These are phyloP conservation scores for Halophytophthora batemanensis DNA, from an alignment of 352 stramenopile genomes.

Conservation along the genomic window DNA sequence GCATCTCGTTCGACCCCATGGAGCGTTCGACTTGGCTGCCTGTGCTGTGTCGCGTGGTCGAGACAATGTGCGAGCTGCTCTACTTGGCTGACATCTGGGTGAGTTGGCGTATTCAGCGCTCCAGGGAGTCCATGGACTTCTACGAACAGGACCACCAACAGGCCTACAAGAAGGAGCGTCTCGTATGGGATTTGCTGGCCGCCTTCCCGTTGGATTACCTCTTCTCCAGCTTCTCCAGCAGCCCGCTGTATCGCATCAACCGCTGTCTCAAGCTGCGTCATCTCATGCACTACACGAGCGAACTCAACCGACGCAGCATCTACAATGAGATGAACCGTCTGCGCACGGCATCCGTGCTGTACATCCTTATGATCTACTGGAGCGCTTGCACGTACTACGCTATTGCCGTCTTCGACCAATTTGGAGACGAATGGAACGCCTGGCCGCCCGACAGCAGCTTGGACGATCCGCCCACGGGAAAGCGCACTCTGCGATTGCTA, in stretches of 20 bases:
- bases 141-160: constrained; percentile 48
- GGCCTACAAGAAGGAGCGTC: constrained; percentile 41
- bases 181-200: constrained; percentile 39
- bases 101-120: constrained; percentile 39
- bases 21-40: constrained; percentile 23
- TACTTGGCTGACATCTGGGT: constrained; percentile 63
- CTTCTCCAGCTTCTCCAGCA: constrained; percentile 24
- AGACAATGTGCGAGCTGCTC: constrained; percentile 43
- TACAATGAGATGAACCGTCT: constrained; percentile 63
- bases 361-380: constrained; percentile 66
- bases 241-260: constrained; percentile 40
- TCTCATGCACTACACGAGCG: constrained; percentile 52
- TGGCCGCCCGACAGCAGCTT: constrained; percentile 41
- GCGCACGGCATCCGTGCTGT: constrained; percentile 36
- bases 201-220: constrained; percentile 48
- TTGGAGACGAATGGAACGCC: constrained; percentile 41
- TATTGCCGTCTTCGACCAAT: constrained; percentile 45
- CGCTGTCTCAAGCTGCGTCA: constrained; percentile 48
- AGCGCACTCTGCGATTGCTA: constrained; percentile 36
- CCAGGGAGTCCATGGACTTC: constrained; percentile 44
- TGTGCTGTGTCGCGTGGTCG: constrained; percentile 24
- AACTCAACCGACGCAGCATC: constrained; percentile 60
- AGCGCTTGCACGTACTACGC: constrained; percentile 51
- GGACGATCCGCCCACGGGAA: constrained; percentile 24
- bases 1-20: constrained; percentile 46